phyloP scores from a whole-genome alignment of 108 stramenopile species.

The Schizochytrium sp. region DNA sequence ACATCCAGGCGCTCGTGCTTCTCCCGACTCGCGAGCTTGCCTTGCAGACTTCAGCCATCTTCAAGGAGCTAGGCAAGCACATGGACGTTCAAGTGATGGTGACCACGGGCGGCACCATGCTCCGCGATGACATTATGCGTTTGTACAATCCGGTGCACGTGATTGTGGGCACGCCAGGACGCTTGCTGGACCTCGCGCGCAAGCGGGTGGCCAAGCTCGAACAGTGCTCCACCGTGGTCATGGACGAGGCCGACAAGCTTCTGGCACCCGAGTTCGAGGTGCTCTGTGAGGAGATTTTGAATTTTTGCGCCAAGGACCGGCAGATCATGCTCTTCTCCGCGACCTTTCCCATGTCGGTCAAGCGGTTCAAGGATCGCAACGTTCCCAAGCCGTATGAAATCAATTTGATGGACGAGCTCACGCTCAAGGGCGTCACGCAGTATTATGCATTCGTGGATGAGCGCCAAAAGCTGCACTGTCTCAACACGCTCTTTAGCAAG shows the following conservation, averaged over 20 bases:
- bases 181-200: slow-evolving; percentile 89
- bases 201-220: slow-evolving; percentile 86
- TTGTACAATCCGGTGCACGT: slow-evolving; percentile 81
- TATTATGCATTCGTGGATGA: slow-evolving; percentile 98
- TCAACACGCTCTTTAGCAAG: slow-evolving; percentile 94
- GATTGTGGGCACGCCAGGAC: slow-evolving; percentile 90
- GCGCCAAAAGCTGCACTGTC: slow-evolving; percentile 94
- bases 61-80: slow-evolving; percentile 95
- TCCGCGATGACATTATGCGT: slow-evolving; percentile 97
- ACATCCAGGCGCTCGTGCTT: slow-evolving; percentile 80
- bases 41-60: slow-evolving; percentile 92
- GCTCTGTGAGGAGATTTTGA: slow-evolving; percentile 84
- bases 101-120: slow-evolving; percentile 90
- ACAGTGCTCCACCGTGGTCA: slow-evolving; percentile 85
- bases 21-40: slow-evolving; percentile 96
- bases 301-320: slow-evolving; percentile 63
- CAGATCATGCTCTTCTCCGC: slow-evolving; percentile 98
- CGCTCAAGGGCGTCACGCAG: slow-evolving; percentile 92
- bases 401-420: slow-evolving; percentile 99
- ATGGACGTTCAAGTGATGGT: slow-evolving; percentile 95
- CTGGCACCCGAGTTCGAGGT: slow-evolving; percentile 89
- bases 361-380: slow-evolving; percentile 80
- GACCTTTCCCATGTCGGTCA: slow-evolving; percentile 95
- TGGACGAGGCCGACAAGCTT: slow-evolving; percentile 98
- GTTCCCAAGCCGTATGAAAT: slow-evolving; percentile 81